A percentile compares a stretch with the other conserved stretches of the same genome.
phyloP scores from a whole-genome alignment of 2,329 filamentous ascomycete species.

The Didymosphaeria variabile region DNA sequence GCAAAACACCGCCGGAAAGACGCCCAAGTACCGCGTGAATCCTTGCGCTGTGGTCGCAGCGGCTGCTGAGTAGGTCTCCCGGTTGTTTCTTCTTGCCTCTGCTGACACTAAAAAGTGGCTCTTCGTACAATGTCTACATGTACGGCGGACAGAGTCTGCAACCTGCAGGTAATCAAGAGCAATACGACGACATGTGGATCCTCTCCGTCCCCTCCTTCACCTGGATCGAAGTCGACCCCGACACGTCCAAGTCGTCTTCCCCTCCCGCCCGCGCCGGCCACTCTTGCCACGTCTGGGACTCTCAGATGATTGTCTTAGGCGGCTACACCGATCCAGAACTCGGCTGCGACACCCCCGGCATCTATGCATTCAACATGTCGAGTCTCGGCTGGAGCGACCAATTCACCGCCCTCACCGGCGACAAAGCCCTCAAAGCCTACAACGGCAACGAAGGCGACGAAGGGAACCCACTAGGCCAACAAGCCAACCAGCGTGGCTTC shows the following conservation, averaged over 20 bases:
- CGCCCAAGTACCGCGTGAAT: slow-evolving; percentile 68
- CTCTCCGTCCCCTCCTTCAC: slow-evolving; percentile 81
- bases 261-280: slow-evolving; percentile 74
- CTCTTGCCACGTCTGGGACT: slow-evolving; percentile 79
- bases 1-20: slow-evolving; percentile 70
- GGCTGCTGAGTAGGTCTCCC: slow-evolving; percentile 64
- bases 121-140: slow-evolving; percentile 79
- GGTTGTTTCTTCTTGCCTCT: neutral
- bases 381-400: slow-evolving; percentile 72
- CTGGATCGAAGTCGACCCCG: slow-evolving; percentile 73
- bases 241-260: slow-evolving; percentile 51
- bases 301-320: slow-evolving; percentile 81
- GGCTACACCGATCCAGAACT: slow-evolving; percentile 71
- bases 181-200: slow-evolving; percentile 81
- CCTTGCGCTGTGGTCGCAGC: slow-evolving; percentile 78
- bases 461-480: slow-evolving; percentile 60
- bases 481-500: slow-evolving; percentile 59
- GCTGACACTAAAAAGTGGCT: slow-evolving; percentile 58
- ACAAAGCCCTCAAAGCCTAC: slow-evolving; percentile 55
- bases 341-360: slow-evolving; percentile 72
- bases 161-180: slow-evolving; percentile 65
- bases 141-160: slow-evolving; percentile 79
- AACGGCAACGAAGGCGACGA: slow-evolving; percentile 37
- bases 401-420: slow-evolving; percentile 72
- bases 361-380: slow-evolving; percentile 81